Evolutionary conservation across 768 basidiomycete species (phyloP).

Genomic region (Leccinum boreale): DNA sequence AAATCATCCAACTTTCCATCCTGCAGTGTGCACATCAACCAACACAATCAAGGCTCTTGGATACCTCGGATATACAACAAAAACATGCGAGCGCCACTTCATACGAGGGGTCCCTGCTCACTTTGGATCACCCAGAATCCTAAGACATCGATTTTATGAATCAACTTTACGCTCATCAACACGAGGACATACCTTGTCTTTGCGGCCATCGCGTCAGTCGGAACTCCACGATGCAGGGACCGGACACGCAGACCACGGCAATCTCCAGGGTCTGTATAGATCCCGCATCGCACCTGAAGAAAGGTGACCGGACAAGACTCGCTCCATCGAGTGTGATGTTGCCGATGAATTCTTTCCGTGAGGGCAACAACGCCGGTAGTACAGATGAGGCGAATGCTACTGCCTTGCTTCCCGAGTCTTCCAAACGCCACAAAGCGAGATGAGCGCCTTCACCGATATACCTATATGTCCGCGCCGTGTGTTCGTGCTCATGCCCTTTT

Average conservation of each 20-base stretch:
- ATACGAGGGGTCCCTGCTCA: conserved; percentile 5
- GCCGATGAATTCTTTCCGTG: conserved; percentile 13
- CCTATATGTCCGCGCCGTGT: conserved; percentile 13
- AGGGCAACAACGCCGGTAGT: conserved; percentile 11
- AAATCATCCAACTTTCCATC: conserved; percentile 1
- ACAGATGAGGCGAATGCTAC: conserved; percentile 2
- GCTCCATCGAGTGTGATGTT: conserved; percentile 15
- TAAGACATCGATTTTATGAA: neutral
- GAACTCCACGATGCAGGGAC: conserved; percentile 24
- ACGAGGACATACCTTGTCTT: conserved; percentile 22
- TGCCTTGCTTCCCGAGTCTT: conserved; percentile 3
- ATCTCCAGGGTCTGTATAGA: conserved; percentile 22
- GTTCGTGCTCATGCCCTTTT: neutral
- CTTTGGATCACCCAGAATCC: conserved; percentile 20
- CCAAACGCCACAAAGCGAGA: conserved; percentile 19
- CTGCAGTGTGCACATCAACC: neutral
- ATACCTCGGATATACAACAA: no score
- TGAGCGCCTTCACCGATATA: conserved; percentile 13
- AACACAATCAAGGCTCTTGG: neutral
- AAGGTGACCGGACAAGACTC: conserved; percentile 6
- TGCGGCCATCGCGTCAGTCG: conserved; percentile 12
- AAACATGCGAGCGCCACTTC: neutral
- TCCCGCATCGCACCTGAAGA: conserved; percentile 12
- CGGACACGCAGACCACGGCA: conserved; percentile 18
- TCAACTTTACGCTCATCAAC: neutral